These are phyloP conservation scores for Diaporthe vaccinii DNA, from an alignment of 2,329 filamentous ascomycete genomes.

Conservation along the genomic window DNA sequence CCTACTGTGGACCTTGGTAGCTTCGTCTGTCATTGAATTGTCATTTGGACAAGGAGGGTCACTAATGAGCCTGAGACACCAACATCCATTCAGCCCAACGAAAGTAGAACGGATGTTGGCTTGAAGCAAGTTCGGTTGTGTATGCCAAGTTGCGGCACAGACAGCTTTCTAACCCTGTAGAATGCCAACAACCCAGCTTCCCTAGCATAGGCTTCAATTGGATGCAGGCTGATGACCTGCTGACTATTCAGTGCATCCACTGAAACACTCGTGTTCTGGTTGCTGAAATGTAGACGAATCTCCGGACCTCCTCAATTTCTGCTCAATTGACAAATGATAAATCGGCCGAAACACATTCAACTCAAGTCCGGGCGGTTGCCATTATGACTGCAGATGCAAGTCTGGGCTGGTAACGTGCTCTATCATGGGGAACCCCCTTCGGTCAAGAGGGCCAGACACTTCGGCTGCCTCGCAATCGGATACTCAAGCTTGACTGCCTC, in stretches of 20 bases:
- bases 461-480: conserved; percentile 12
- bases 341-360: neutral
- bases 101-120: neutral
- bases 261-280: neutral
- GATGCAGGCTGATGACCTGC: too few relatives aligned
- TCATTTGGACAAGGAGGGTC: neutral
- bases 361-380: neutral
- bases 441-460: neutral
- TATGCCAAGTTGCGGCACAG: neutral
- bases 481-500: neutral
- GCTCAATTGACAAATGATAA: neutral
- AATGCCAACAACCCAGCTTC: neutral
- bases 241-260: too few relatives aligned
- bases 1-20: neutral
- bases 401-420: neutral
- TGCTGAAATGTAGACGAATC: neutral
- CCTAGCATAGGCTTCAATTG: neutral
- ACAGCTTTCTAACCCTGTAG: neutral
- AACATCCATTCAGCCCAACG: neutral
- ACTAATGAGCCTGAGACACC: neutral
- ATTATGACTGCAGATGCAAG: neutral
- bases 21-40: neutral
- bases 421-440: neutral
- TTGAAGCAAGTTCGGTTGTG: neutral
- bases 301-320: neutral